These are phyloP conservation scores for Tetrapisispora taiwanensis DNA, from an alignment of 805 yeast species.

Conservation along the genomic window DNA sequence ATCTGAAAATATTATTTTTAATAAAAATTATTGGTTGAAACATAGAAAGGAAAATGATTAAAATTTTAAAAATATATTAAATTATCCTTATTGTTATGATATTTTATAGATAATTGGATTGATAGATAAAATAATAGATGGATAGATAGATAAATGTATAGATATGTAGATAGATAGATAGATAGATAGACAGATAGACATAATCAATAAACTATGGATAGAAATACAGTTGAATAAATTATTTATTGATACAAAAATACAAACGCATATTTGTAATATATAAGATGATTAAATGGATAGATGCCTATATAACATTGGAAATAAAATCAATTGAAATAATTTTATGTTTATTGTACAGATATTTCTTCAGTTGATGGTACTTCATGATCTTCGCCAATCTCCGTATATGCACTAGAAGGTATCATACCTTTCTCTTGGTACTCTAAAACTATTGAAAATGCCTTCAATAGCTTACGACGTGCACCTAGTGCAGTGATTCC, in stretches of 20 bases:
- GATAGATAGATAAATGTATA: background rate
- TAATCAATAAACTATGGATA: too few relatives aligned
- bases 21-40: conserved; percentile 47
- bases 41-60: background rate
- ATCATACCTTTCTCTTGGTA: conserved; percentile 35
- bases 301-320: too few relatives aligned
- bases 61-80: background rate
- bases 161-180: background rate
- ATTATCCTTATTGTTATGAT: background rate
- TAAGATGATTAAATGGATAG: background rate
- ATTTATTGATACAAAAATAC: background rate
- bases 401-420: conserved; percentile 17
- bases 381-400: background rate
- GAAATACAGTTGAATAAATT: too few relatives aligned
- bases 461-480: conserved; percentile 82
- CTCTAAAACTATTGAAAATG: conserved; percentile 72
- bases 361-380: background rate
- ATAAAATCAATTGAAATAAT: too few relatives aligned
- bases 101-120: background rate
- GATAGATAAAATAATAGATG: background rate
- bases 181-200: too few relatives aligned
- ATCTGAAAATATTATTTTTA: conserved; percentile 41
- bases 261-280: background rate
- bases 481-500: conserved; percentile 97
- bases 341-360: background rate